Conservation (phyloP, 2,329 filamentous ascomycete genomes). For the Zymoseptoria pseudotritici region DNA sequence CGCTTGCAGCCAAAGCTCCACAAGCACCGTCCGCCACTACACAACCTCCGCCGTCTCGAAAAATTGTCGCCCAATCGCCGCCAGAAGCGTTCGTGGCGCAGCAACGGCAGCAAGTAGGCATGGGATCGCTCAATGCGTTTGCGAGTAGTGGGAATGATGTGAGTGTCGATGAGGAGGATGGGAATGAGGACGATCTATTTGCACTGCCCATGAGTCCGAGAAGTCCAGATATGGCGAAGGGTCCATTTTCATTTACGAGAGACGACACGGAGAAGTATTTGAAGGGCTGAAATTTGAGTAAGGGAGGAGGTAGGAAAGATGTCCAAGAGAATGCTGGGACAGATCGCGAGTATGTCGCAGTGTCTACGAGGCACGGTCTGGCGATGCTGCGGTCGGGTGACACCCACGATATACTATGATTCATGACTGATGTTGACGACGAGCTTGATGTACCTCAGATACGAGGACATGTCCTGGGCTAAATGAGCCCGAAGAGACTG, state of each 20-base stretch:
- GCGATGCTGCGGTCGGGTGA: background rate
- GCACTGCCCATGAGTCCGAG: slow-evolving; percentile 79
- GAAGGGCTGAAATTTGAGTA: slow-evolving; percentile 7
- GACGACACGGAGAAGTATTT: slow-evolving; percentile 32
- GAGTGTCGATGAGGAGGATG: slow-evolving; percentile 34
- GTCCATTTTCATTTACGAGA: slow-evolving; percentile 62
- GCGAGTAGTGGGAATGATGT: slow-evolving; percentile 24
- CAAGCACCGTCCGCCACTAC: slow-evolving; percentile 25
- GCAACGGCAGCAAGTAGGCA: slow-evolving; percentile 31
- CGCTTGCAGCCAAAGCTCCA: slow-evolving; percentile 38
- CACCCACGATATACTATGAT: background rate
- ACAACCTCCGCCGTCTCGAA: slow-evolving; percentile 11
- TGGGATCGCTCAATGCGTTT: slow-evolving; percentile 41
- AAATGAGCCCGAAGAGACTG: too few relatives aligned
- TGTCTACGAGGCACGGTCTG: background rate
- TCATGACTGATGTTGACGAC: background rate
- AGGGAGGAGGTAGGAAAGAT: too few relatives aligned
- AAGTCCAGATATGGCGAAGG: slow-evolving; percentile 77
- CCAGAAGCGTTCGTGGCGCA: slow-evolving; percentile 33
- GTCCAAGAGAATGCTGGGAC: too few relatives aligned
- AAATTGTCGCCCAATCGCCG: slow-evolving; percentile 21
- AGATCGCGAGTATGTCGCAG: background rate
- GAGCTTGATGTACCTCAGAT: background rate
- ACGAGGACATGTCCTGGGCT: too few relatives aligned
- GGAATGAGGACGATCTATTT: slow-evolving; percentile 74